Base-by-base conservation (phyloP, 371 early-diverging fungal genomes). In the Rhizopus microsporus region DNA sequence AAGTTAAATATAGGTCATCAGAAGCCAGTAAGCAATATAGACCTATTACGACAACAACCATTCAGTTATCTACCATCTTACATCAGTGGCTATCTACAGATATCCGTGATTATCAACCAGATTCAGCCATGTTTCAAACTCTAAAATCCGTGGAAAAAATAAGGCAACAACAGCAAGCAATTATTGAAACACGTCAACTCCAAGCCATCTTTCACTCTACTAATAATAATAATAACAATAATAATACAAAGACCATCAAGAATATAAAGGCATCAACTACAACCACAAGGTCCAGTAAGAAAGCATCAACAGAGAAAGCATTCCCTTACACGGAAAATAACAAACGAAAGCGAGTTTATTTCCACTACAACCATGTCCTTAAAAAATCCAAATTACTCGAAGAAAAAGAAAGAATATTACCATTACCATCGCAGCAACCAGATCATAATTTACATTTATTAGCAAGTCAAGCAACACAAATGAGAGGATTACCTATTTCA, bases 391-490 rank as follows among this genome's bases (percentile, higher is more conserved):
- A 23, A 23, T 15, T 46, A 12, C 7, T 37, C 7, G 29, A 23
- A 9, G 46, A 46, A 23, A 23, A 46, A 29, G 29, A 23, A 30
- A 7, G 29, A 47, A 5, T 50, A 48, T 45, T 31, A 29, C 51
- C 61, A 12, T 34, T 32, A 33, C 49, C 56, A 52, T 6, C 17
- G 16, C 54, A 32, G 35, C 46, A 23, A 15, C 50, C 53, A 13
- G 43, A 58, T 29, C 54, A 63, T 53, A 77, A 77, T 45, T 39
- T 77, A 3, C 62, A 71, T 49, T 53, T 77, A 16, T 51, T 77
- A 51, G 77, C 77, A 12, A 74, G 72, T 8, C 74, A 77, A 51
- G 77, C 74, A n/a, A 69, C 69, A 4, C 68, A 72, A 43, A 50
- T 68, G 49, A 64, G 62, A 52, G 69, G 54, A 4, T 61, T 69